Evolutionary conservation across 2,329 filamentous ascomycete genomes (phyloP), one percentile per base, ranked within the genome.

Genomic region (Pseudogymnoascus sp.): DNA sequence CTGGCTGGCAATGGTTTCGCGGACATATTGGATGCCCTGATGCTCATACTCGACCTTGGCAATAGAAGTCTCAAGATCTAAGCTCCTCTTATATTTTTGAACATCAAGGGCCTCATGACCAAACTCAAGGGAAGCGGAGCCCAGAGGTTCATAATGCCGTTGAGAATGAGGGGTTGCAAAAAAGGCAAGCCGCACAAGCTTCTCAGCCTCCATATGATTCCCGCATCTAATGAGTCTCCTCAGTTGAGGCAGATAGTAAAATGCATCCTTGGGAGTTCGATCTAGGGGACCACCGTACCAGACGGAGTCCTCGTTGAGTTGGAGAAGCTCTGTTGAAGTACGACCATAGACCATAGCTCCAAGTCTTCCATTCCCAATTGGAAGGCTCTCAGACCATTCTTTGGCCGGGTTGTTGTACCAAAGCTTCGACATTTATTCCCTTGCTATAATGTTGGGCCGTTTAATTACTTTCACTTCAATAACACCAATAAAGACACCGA

Each of bases 281-380:
- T 76, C 68, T 62, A 75, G 75, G 4, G 69, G 71, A 9, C 74
- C 75, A 59, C 76, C 76, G 65, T 76, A 77, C 74, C 74, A 77
- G 2, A 76, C 71, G 2, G 74, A 76, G 61, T 79, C 75, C 63
- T 79, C 77, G 57, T 79, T 79, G 26, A 79, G 67, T 48, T 74
- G 72, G 3, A 79, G 65, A 12, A 74, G 67, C 61, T 79, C 77
- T 3, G 70, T 75, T 28, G 68, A 65, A 3, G 74, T 74, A 21
- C 74, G 70, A 23, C 77, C 76, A 66, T 77, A 75, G 8, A 78
- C 67, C 75, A 79, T 77, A 28, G 68, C 70, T 4, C 71, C 71
- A 12, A 72, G 63, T 55, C 77, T 72, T 19, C 78, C 77, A 64
- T 80, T 80, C 8, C 78, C 77, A 56, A 80, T 69, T 1, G 77